Conservation (phyloP, 805 yeast species). For the Candida xiaguanensis region DNA sequence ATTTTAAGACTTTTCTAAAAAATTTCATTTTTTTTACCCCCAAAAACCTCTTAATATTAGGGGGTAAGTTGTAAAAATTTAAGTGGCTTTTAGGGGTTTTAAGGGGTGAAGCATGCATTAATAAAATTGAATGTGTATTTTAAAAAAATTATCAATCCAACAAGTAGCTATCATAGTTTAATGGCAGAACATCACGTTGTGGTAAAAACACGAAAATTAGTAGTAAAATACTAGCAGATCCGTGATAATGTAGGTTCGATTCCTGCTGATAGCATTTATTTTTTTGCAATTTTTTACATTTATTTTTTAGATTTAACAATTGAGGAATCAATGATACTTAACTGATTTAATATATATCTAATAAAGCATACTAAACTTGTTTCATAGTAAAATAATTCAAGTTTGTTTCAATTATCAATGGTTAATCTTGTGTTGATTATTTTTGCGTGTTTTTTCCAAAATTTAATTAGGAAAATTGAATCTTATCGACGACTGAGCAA, state of each 20-base stretch:
- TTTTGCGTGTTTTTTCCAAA: conserved; percentile 6
- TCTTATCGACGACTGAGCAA: conserved; percentile 12
- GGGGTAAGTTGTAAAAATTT: too few relatives aligned
- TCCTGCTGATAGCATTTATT: conserved; percentile 45
- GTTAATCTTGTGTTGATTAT: conserved; percentile 1
- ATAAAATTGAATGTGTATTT: not conserved
- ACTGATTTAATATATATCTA: too few relatives aligned
- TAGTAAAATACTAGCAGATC: conserved; percentile 12
- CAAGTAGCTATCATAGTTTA: conserved; percentile 42
- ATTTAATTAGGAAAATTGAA: not conserved
- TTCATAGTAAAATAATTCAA: too few relatives aligned
- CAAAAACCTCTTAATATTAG: too few relatives aligned
- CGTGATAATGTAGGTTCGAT: conserved; percentile 49
- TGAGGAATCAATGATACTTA: too few relatives aligned
- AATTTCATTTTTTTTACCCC: too few relatives aligned
- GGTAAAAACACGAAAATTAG: conserved; percentile 16
- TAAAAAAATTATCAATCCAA: not conserved
- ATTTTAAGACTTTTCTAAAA: too few relatives aligned
- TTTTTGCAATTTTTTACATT: conserved; percentile 1
- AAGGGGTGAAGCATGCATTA: not conserved
- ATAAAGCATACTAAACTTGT: too few relatives aligned
- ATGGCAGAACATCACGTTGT: conserved; percentile 48
- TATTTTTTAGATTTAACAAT: too few relatives aligned
- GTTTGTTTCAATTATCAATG: too few relatives aligned
- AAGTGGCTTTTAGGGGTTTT: too few relatives aligned